Conservation (phyloP, 331 rosid genomes). For the Acacia pycnantha region DNA sequence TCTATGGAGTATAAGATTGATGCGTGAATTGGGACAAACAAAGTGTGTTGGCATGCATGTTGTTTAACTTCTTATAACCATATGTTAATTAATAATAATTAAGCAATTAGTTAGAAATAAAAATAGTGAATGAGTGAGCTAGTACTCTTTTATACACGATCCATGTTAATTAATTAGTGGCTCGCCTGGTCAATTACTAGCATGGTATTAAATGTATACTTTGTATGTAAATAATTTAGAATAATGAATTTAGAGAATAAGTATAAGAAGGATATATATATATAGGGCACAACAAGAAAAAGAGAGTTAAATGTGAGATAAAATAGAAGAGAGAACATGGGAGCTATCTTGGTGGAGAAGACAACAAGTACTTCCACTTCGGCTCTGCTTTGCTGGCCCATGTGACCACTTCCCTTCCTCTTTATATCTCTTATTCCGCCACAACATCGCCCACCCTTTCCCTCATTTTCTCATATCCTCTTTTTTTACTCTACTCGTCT, state of each 20-base stretch:
- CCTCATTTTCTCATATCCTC: slow-evolving; percentile 9
- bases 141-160: no score
- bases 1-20: neutral
- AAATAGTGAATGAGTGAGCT: neutral
- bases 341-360: slow-evolving; percentile 24
- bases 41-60: neutral
- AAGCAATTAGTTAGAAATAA: neutral
- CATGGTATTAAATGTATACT: neutral
- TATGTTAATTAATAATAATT: no score
- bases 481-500: no score
- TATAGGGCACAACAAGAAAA: neutral
- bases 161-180: no score
- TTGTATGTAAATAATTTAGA: no score
- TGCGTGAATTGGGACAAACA: neutral
- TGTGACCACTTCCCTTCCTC: slow-evolving; percentile 31
- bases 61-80: neutral
- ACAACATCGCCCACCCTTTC: slow-evolving; percentile 41
- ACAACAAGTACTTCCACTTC: slow-evolving; percentile 39
- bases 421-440: slow-evolving; percentile 30
- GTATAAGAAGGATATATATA: no score
- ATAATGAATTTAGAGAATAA: neutral
- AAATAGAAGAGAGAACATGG: slow-evolving; percentile 10
- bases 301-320: neutral
- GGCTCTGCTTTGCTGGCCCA: slow-evolving; percentile 54
- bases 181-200: no score